Base-by-base conservation (phyloP, 495 filamentous ascomycete species). In the Penicillium goetzii region DNA sequence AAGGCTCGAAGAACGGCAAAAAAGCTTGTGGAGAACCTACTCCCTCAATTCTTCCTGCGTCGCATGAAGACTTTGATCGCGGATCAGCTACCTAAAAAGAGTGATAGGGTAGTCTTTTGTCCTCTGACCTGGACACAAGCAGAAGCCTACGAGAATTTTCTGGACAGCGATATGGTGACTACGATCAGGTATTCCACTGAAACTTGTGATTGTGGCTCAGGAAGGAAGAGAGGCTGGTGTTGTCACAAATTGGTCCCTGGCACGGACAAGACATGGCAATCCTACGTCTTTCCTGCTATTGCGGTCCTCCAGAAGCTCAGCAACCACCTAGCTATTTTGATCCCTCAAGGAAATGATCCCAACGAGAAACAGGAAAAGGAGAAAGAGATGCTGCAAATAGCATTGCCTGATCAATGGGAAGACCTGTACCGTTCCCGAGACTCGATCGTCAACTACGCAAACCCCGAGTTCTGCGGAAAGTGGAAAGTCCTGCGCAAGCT, bases 61-160 rank as follows among this genome's bases (percentile, higher is more conserved):
- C 87, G 95, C 1, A 94, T 96, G 89, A 99, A 99, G 78, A 88
- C 87, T 0, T 78, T 98, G 53, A 97, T 99, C 59, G 92, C 92
- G 0, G 81, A 97, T 74, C 94, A 99, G 69, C 84, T 99, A n/a
- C 95, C 95, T 0, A 96, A 95, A 75, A 99, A 99, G 81, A 90
- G 83, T 40, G 95, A 99, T 72, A 88, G 88, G 45, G 94, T 99
- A 0, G 93, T 98, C 1, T 99, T 99, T 73, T 98, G 96, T 69
- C 92, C 91, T 26, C 81, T 98, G 41, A 97, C 93, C 0, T 85
- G 87, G 17, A 88, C 87, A 2, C 96, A 98, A 72, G 83, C 85
- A 28, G 88, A 90, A 28, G 95, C 93, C 3, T 99, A 99, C 69
- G 87, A 94, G 68, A 89, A 87, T 49, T 88, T 93, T 58, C 72